These are phyloP conservation scores for Calocybe gangraenosa DNA, from an alignment of 768 basidiomycete species.

Conservation along the genomic window DNA sequence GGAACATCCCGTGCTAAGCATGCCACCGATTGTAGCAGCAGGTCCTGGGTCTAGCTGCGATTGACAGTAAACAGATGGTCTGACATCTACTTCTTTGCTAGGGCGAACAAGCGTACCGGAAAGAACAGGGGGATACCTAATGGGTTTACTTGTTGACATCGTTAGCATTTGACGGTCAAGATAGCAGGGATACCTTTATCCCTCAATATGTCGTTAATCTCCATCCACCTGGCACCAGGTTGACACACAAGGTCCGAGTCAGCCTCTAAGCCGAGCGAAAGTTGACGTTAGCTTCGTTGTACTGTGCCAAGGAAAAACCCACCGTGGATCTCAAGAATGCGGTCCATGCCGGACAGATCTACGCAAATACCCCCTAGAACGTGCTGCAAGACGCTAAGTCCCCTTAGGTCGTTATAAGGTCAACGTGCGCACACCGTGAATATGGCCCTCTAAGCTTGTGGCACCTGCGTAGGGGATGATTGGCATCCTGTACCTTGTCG, in stretches of 20 bases:
- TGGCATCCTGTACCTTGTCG: slow-evolving; percentile 72
- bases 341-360: slow-evolving; percentile 76
- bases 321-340: slow-evolving; percentile 74
- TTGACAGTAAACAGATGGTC: not conserved
- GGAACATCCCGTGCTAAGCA: slow-evolving; percentile 83
- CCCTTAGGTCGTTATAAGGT: not conserved
- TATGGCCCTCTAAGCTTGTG: slow-evolving; percentile 79
- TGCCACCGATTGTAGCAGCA: slow-evolving; percentile 80
- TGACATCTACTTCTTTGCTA: not conserved
- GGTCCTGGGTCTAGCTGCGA: slow-evolving; percentile 78
- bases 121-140: slow-evolving; percentile 78
- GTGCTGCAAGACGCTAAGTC: slow-evolving; percentile 23
- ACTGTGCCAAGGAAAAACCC: slow-evolving; percentile 13
- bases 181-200: slow-evolving; percentile 42
- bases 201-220: slow-evolving; percentile 63
- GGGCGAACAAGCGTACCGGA: slow-evolving; percentile 41
- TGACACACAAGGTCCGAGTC: slow-evolving; percentile 76
- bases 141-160: not conserved
- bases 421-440: slow-evolving; percentile 43
- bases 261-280: slow-evolving; percentile 36
- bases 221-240: slow-evolving; percentile 67
- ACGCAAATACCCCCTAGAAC: slow-evolving; percentile 68
- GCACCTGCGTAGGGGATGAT: slow-evolving; percentile 77
- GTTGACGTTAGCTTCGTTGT: not conserved
- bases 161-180: not conserved